Evolutionary conservation across 768 basidiomycete genomes (phyloP).

Genomic region (Lactarius hengduanensis): DNA sequence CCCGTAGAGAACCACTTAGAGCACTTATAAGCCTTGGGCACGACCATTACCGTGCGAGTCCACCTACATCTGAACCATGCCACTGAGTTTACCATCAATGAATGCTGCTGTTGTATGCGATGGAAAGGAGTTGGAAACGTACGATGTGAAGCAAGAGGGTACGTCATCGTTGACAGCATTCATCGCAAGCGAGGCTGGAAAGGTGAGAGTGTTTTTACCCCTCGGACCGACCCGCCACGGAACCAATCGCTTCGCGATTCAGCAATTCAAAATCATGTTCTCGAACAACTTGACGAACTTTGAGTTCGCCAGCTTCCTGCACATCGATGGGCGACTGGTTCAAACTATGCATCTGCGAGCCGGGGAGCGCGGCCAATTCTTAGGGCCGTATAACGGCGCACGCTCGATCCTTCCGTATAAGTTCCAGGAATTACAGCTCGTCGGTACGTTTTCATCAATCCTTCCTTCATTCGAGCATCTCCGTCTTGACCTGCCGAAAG

Average conservation of each 20-base stretch:
- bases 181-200: constrained; percentile 19
- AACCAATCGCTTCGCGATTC: background rate
- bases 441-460: background rate
- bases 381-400: background rate
- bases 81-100: constrained; percentile 6
- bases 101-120: constrained; percentile 12
- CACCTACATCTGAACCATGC: constrained; percentile 12
- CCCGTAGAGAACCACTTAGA: too few relatives aligned
- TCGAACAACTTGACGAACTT: background rate
- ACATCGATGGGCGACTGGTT: constrained; percentile 1
- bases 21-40: too few relatives aligned
- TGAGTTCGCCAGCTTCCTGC: background rate
- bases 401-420: constrained; percentile 1
- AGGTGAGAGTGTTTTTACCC: constrained; percentile 4
- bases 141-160: constrained; percentile 8
- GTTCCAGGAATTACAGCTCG: constrained; percentile 6
- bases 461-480: background rate
- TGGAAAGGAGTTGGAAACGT: constrained; percentile 5
- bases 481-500: background rate
- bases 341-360: background rate
- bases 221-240: background rate
- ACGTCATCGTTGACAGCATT: background rate
- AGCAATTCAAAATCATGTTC: constrained; percentile 8
- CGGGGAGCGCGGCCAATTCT: background rate
- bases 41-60: background rate